Base-by-base conservation (phyloP, 2,329 filamentous ascomycete species). In the Penicillium psychrosexuale region DNA sequence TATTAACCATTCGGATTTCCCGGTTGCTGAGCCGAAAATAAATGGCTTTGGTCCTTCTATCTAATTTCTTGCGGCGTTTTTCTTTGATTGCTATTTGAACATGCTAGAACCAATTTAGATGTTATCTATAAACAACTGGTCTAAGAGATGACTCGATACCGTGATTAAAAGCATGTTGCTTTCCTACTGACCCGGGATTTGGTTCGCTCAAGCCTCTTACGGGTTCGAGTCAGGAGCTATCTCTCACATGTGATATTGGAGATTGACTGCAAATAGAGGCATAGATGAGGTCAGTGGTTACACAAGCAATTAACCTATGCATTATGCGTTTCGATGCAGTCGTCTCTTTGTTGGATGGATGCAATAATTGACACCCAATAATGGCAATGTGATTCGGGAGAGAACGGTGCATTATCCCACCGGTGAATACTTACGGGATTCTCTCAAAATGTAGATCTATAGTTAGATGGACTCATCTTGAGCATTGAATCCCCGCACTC, bases 381-480 rank as follows among this genome's bases (percentile, higher is more conserved):
- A 27, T 24, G 34, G 27, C 28, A n/a, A 47, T 31, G 27, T 11
- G 12, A 39, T n/a, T 54, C 55, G 51, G 48, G 45, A 51, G 36
- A 48, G 36, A 53, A 58, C 42, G 50, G 46, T 50, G 47, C 31
- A 44, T 33, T 51, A 53, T 28, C 49, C 36, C 45, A 52, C 48
- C 58, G 58, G 58, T 61, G 58, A 60, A 36, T 33, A 28, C 42
- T 57, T 53, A 24, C 33, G 27, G 54, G 39, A 6, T 45, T 47
- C 15, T 40, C 9, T 17, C 22, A 47, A 44, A 8, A 34, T 42
- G 44, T 24, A 33, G 47, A 47, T 49, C 39, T 17, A 31, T 48
- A 43, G 17, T 56, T 61, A 43, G 17, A 58, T 61, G 59, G 53
- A 56, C 12, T 39, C 36, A 48, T 60, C 42, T 51, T 58, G 52